A percentile compares a stretch with the other conserved stretches of the same genome.
phyloP scores from a whole-genome alignment of 2,329 filamentous ascomycete genomes.

The Plenodomus lindquistii region DNA sequence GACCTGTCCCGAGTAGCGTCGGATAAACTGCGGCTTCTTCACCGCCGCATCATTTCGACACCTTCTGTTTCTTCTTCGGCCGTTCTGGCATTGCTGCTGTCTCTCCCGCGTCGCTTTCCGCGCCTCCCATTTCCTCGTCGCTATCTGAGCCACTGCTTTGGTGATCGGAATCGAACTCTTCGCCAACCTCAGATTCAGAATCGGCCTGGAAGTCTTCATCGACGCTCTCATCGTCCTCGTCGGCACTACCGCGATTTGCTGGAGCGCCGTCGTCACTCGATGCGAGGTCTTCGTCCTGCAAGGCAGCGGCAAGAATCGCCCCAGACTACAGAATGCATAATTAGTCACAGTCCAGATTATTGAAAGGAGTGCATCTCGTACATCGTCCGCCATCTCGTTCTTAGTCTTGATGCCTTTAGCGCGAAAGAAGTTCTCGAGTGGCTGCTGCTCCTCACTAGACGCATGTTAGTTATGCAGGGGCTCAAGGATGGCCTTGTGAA shows the following conservation, averaged over 20 bases:
- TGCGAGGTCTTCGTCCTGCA: conserved; percentile 81
- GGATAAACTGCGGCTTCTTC: conserved; percentile 22
- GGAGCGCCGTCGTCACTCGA: conserved; percentile 75
- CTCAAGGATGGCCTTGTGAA: background rate
- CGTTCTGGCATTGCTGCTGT: conserved; percentile 57
- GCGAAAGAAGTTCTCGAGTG: conserved; percentile 97
- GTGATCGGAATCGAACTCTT: conserved; percentile 92
- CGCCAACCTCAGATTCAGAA: conserved; percentile 91
- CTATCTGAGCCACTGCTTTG: conserved; percentile 78
- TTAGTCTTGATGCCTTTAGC: conserved; percentile 92
- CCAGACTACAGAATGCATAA: conserved; percentile 49
- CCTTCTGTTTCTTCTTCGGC: conserved; percentile 69
- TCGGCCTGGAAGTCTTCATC: conserved; percentile 96
- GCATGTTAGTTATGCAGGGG: conserved; percentile 27
- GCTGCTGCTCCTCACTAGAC: conserved; percentile 82
- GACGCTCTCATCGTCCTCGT: conserved; percentile 92
- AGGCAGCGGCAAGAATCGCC: conserved; percentile 73
- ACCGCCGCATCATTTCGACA: conserved; percentile 36
- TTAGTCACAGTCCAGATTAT: conserved; percentile 21
- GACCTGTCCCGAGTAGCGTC: conserved; percentile 1
- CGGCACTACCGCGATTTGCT: conserved; percentile 83
- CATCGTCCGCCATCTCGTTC: conserved; percentile 98
- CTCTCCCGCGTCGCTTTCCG: conserved; percentile 57
- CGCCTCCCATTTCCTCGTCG: conserved; percentile 67
- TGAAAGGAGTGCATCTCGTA: conserved; percentile 53